Base-by-base conservation (phyloP, 148 eudicot genomes). In the Vaccinium vitisidaea region DNA sequence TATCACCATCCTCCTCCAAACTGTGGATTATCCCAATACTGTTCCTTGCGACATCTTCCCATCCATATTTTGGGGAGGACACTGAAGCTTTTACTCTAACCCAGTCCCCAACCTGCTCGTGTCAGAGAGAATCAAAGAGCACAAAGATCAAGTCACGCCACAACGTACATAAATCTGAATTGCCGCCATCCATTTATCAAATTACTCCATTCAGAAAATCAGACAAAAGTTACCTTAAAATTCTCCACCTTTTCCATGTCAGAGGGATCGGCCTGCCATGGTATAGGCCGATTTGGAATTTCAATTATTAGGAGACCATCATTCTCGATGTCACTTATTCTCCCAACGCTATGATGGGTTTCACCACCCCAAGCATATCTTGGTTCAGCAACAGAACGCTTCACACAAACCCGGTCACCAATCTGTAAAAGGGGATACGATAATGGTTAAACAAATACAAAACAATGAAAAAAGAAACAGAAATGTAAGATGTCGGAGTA, bases 301-400 rank as follows among this genome's bases (percentile, higher is more conserved):
- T 97, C 99, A 81, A 97, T 93, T 82, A 97, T 93, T 86, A 97
- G 86, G 74, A 97, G 96, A 84, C 99, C 98, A 88, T 95, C 98
- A 83, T 87, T 92, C 91, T 95, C 99, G 85, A 97, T 94, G 86
- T 97, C 99, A 86, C 93, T 92, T 84, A 97, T 93, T 88, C 88
- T 94, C 88, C 99, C 99, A 81, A 97, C 95, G 77, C 99, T 97
- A 32, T 97, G 98, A 91, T 97, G 99, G 65, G 99, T 97, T 88
- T 97, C 98, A 86, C 99, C 99, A 27, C 99, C 99, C 99, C 99
- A 97, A 88, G 98, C 99, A 93, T 95, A 97, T 86, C 98, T 94
- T 43, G 99, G 99, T 88, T 95, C 98, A 43, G 98, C 95, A 88
- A 93, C 94, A 84, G 99, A 93, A 27, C 99, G 98, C 92, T 93